Conservation (phyloP, 345 rosid species). For the Anacardium occidentale region DNA sequence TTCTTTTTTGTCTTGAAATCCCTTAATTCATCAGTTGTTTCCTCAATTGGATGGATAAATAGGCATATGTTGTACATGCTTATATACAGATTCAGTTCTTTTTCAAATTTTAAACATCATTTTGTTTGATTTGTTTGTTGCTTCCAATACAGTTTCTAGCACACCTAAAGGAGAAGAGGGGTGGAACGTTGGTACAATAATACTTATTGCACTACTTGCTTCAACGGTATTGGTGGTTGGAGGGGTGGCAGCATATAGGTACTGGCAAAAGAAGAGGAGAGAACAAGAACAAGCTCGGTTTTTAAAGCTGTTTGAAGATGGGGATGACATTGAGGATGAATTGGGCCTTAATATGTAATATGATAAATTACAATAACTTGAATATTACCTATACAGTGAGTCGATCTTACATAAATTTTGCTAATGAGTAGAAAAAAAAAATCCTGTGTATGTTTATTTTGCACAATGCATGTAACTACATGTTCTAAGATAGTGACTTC, state of each 20-base stretch:
- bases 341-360: constrained; percentile 48
- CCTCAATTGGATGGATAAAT: background rate
- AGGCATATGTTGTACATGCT: too few species aligned
- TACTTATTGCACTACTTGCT: constrained; percentile 41
- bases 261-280: constrained; percentile 75
- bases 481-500: background rate
- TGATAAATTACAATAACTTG: constrained; percentile 19
- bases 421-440: background rate
- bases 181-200: constrained; percentile 44
- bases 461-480: constrained; percentile 7
- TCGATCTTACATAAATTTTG: constrained; percentile 30
- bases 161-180: constrained; percentile 25
- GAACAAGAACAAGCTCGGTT: constrained; percentile 89
- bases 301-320: constrained; percentile 83
- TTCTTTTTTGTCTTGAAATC: background rate
- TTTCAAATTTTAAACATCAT: background rate
- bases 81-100: background rate
- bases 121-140: constrained; percentile 27
- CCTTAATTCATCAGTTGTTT: background rate
- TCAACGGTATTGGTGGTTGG: constrained; percentile 38
- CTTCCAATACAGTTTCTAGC: constrained; percentile 27
- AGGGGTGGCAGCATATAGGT: constrained; percentile 41
- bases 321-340: constrained; percentile 83
- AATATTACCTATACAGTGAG: constrained; percentile 33
- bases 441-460: background rate